Evolutionary conservation across 1,139 yeast genomes (phyloP), one percentile per base, ranked within the genome.

Genomic region (Magnusiomyces sp.): DNA sequence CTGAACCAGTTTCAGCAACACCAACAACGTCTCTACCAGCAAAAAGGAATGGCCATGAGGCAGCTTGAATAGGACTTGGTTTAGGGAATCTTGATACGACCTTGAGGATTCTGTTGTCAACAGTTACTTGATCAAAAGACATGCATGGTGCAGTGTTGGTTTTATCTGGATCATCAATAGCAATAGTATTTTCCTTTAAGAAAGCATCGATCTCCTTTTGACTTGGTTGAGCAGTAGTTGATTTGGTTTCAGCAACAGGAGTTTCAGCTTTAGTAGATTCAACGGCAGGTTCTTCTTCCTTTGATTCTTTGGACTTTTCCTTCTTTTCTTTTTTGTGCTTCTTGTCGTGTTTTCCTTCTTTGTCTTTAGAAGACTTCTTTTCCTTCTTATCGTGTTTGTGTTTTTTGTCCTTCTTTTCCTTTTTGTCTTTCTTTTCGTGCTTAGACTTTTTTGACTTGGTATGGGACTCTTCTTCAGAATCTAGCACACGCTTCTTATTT

Each of bases 1-100:
- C 98, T 0, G 96, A 88, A 44, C 98, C 98, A 11, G 98, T 92
- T 71, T 92, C 97, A 31, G 98, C 98, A 55, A 94, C 97, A 64
- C 98, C 98, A 56, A 92, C 80, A 38, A 90, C 95, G 65, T 92
- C 98, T 56, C 83, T 77, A 17, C 86, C 85, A 34, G 80, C 71
- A 49, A 92, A 71, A 49, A 94, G 71, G 63, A 80, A 89, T 56
- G 99, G 99, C 98, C 98, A 92, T 11, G 97, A 79, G 34, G 82
- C 90, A n/a, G 95, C 79, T 71, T 92, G 99, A 61, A 92, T 92
- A 34, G 98, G 97, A 3, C 97, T 90, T 51, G 98, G 99, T 59
- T 79, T 81, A 32, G 88, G 83, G 71, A 87, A 92, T 60, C 82
- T 79, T 40, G 79, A 67, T 46, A 90, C 73, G 46, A 77, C 79